Conservation (phyloP, 1,284 basidiomycete genomes). For the Irpex sp. region DNA sequence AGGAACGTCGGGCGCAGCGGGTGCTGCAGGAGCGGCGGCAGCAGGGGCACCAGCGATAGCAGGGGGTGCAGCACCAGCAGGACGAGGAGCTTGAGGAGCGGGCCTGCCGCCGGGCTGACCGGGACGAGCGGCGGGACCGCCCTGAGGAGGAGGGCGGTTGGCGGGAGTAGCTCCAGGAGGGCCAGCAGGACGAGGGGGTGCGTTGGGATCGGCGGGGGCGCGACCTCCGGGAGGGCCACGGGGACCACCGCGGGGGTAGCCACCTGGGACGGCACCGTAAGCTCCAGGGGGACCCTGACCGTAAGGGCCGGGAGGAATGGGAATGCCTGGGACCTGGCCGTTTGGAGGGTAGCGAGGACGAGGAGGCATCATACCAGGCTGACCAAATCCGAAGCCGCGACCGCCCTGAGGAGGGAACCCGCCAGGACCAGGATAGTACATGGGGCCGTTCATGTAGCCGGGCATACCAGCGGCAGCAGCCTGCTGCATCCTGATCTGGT, state of each 20-base stretch:
- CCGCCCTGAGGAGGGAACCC: slow-evolving; percentile 76
- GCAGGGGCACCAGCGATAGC: slow-evolving; percentile 32
- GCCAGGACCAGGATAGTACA: slow-evolving; percentile 86
- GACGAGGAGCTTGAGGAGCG: slow-evolving; percentile 23
- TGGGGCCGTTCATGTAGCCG: slow-evolving; percentile 79
- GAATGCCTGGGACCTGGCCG: slow-evolving; percentile 75
- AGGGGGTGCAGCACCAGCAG: slow-evolving; percentile 32
- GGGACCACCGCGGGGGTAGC: slow-evolving; percentile 51
- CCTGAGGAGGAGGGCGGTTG: slow-evolving; percentile 43
- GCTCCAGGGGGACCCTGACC: slow-evolving; percentile 65
- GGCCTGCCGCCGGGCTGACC: slow-evolving; percentile 22
- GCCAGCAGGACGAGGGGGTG: slow-evolving; percentile 45
- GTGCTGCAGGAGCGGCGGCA: slow-evolving; percentile 36
- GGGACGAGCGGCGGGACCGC: slow-evolving; percentile 34
- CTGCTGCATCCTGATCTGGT: slow-evolving; percentile 94
- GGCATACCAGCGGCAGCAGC: slow-evolving; percentile 83
- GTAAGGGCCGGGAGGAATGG: slow-evolving; percentile 62
- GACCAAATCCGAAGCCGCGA: slow-evolving; percentile 77
- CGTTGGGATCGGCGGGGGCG: slow-evolving; percentile 56
- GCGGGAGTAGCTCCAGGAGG: slow-evolving; percentile 42
- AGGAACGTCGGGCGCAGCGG: slow-evolving; percentile 25
- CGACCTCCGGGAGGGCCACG: slow-evolving; percentile 42
- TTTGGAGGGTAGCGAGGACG: slow-evolving; percentile 81
- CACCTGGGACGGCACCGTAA: slow-evolving; percentile 61
- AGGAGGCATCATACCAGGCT: slow-evolving; percentile 84